Conservation (phyloP, 768 basidiomycete genomes). For the Lepiota venenata region DNA sequence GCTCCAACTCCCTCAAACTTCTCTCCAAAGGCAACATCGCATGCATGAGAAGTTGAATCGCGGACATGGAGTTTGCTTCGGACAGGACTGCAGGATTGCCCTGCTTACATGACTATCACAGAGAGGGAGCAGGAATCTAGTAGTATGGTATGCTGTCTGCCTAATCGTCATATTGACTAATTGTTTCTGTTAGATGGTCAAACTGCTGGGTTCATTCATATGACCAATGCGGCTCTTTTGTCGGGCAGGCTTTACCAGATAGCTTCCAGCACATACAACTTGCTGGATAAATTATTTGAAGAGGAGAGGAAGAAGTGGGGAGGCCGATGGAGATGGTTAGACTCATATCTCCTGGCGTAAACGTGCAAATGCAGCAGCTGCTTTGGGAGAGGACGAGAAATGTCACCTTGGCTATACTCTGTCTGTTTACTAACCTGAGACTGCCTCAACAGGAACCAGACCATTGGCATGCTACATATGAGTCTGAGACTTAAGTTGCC, state of each 20-base stretch:
- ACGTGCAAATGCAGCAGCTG: slow-evolving; percentile 32
- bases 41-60: slow-evolving; percentile 42
- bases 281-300: slow-evolving; percentile 45
- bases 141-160: slow-evolving; percentile 46
- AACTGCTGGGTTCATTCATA: slow-evolving; percentile 32
- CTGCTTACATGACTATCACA: slow-evolving; percentile 11
- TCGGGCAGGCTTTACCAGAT: slow-evolving; percentile 62
- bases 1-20: slow-evolving; percentile 24
- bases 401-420: slow-evolving; percentile 15
- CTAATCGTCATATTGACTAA: not conserved
- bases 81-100: slow-evolving; percentile 1
- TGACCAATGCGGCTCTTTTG: slow-evolving; percentile 44
- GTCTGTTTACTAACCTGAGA: slow-evolving; percentile 11
- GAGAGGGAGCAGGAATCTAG: slow-evolving; percentile 47
- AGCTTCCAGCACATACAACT: slow-evolving; percentile 52
- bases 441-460: slow-evolving; percentile 46
- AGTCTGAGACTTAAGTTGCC: slow-evolving; percentile 58
- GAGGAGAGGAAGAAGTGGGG: slow-evolving; percentile 63
- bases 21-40: slow-evolving; percentile 46
- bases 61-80: slow-evolving; percentile 35
- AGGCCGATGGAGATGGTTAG: slow-evolving; percentile 63
- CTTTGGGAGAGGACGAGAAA: slow-evolving; percentile 41
- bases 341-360: slow-evolving; percentile 56
- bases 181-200: slow-evolving; percentile 36
- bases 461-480: slow-evolving; percentile 43